Conservation (phyloP, 371 early-diverging fungal species). For the Rhizopus microsporus region DNA sequence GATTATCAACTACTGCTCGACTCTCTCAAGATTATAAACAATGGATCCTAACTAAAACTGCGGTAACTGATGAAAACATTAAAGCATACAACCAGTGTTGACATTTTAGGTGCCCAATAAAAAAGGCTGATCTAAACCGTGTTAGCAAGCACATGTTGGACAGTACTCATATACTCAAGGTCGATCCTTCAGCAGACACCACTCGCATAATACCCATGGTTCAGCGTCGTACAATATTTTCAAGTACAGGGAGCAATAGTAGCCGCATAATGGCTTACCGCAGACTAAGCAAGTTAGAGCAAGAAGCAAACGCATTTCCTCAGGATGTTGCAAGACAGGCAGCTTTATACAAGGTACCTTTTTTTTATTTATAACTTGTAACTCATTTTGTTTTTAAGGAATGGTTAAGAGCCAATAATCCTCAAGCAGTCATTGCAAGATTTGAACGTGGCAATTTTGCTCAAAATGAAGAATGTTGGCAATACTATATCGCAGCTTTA, state of each 20-base stretch:
- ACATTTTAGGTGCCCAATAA: slow-evolving; percentile 2
- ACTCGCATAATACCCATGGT: slow-evolving; percentile 15
- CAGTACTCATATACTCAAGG: slow-evolving; percentile 15
- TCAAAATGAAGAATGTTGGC: slow-evolving; percentile 67
- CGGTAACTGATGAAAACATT: slow-evolving; percentile 7
- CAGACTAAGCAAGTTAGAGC: slow-evolving; percentile 49
- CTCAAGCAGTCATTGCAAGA: slow-evolving; percentile 65
- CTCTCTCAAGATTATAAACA: slow-evolving; percentile 25
- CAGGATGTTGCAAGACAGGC: slow-evolving; percentile 69
- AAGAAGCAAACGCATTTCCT: slow-evolving; percentile 68
- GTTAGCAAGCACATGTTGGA: slow-evolving; percentile 16
- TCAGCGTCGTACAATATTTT: slow-evolving; percentile 21
- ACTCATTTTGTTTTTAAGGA: slow-evolving; percentile 48
- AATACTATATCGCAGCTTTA: slow-evolving; percentile 71
- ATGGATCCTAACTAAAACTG: slow-evolving; percentile 23
- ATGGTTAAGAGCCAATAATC: slow-evolving; percentile 62
- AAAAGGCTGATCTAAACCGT: slow-evolving; percentile 11
- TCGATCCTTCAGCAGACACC: slow-evolving; percentile 9
- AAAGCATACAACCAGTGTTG: neutral
- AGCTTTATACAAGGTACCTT: slow-evolving; percentile 71
- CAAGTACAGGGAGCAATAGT: slow-evolving; percentile 7
- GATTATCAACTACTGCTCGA: neutral
- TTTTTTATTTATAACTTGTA: neutral
- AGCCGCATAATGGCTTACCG: slow-evolving; percentile 24
- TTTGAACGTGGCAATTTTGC: slow-evolving; percentile 70